A percentile compares a stretch with the other conserved stretches of the same genome.
Evolutionary conservation across 371 early-diverging fungal species (phyloP).

Genomic region (Mucor plumbeus): DNA sequence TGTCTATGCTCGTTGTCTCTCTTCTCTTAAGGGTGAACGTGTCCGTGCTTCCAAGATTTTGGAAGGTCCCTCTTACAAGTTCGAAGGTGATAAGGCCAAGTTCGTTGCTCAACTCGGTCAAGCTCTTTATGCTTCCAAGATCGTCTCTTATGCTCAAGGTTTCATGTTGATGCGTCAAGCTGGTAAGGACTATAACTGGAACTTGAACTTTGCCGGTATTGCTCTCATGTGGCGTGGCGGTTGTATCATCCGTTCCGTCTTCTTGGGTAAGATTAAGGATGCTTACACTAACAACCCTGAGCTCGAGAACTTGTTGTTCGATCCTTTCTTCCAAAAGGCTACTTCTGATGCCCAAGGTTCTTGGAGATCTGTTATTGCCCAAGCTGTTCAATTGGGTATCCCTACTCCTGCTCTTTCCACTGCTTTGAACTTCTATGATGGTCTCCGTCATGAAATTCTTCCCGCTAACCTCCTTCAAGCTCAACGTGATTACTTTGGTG

Average conservation of each 20-base stretch:
- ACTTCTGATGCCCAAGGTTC: constrained; percentile 81
- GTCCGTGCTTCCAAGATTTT: constrained; percentile 88
- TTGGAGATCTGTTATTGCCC: constrained; percentile 91
- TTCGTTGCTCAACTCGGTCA: constrained; percentile 89
- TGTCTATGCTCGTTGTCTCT: constrained; percentile 96
- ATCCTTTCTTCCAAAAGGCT: constrained; percentile 94
- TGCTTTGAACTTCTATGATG: constrained; percentile 96
- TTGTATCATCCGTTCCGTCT: constrained; percentile 97
- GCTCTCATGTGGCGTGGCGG: constrained; percentile 99
- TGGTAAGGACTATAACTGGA: constrained; percentile 91
- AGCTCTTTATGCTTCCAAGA: constrained; percentile 96
- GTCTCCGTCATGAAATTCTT: constrained; percentile 86
- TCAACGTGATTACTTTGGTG: constrained; percentile 99
- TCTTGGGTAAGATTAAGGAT: constrained; percentile 95
- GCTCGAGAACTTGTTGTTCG: constrained; percentile 89
- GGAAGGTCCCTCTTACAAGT: constrained; percentile 70
- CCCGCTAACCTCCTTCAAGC: constrained; percentile 98
- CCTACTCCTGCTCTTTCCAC: constrained; percentile 93
- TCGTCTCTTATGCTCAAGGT: constrained; percentile 98
- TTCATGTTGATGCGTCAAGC: constrained; percentile 98
- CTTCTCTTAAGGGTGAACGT: constrained; percentile 95
- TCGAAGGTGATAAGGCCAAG: constrained; percentile 83
- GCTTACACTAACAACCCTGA: constrained; percentile 89
- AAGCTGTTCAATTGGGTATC: constrained; percentile 85
- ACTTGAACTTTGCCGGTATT: constrained; percentile 95